These are phyloP conservation scores for Pyrrhoderma noxium DNA, from an alignment of 1,284 basidiomycete species.

Conservation along the genomic window DNA sequence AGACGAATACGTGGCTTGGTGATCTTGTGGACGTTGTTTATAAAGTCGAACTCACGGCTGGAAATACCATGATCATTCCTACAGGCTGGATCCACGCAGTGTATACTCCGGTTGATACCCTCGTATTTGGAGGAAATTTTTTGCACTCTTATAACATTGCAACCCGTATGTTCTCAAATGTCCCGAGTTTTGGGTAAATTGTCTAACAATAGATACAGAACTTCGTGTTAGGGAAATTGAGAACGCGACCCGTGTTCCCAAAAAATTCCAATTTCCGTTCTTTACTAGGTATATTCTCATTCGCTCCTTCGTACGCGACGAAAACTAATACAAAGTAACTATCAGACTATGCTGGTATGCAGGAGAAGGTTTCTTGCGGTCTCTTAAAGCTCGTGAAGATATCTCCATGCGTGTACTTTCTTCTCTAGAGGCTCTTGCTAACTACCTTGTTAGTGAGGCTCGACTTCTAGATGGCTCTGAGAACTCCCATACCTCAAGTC, in stretches of 20 bases:
- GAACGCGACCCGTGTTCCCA: slow-evolving; percentile 86
- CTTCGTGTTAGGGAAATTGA: slow-evolving; percentile 87
- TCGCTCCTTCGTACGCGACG: slow-evolving; percentile 22
- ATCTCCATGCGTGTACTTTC: slow-evolving; percentile 59
- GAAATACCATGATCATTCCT: slow-evolving; percentile 95
- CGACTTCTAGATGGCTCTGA: slow-evolving; percentile 60
- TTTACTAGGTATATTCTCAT: slow-evolving; percentile 59
- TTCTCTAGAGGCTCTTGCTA: slow-evolving; percentile 64
- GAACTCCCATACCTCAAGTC: slow-evolving; percentile 26
- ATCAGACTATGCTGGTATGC: slow-evolving; percentile 85
- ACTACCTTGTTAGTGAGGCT: slow-evolving; percentile 75
- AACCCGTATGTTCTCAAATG: slow-evolving; percentile 50
- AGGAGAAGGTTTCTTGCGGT: slow-evolving; percentile 68
- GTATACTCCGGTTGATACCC: slow-evolving; percentile 84
- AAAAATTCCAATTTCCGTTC: slow-evolving; percentile 89
- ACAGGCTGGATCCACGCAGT: slow-evolving; percentile 98
- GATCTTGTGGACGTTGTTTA: slow-evolving; percentile 85
- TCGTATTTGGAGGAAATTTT: slow-evolving; percentile 98
- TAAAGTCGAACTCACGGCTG: slow-evolving; percentile 74
- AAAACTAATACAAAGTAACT: not conserved
- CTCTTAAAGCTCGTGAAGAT: slow-evolving; percentile 58
- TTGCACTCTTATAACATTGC: slow-evolving; percentile 77
- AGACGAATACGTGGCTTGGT: slow-evolving; percentile 86
- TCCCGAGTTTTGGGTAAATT: not conserved
- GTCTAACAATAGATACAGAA: slow-evolving; percentile 41